These are phyloP conservation scores for Sphaerulina musiva DNA, from an alignment of 2,329 filamentous ascomycete genomes.

Conservation along the genomic window DNA sequence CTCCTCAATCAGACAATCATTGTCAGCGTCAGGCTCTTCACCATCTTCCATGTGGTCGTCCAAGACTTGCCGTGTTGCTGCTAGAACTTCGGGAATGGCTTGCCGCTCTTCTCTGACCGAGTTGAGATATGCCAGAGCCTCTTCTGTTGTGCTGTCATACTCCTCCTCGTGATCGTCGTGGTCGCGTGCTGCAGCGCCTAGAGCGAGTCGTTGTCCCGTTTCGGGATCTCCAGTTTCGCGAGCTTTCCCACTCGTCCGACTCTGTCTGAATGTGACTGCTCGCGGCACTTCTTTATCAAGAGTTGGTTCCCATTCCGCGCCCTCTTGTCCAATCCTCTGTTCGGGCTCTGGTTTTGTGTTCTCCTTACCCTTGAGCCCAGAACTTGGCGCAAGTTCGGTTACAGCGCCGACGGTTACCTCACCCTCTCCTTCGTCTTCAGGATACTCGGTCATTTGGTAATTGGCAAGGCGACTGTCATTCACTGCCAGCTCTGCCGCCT, in stretches of 20 bases:
- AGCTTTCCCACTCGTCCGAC: background rate
- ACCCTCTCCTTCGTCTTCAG: slow-evolving; percentile 11
- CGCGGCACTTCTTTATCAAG: background rate
- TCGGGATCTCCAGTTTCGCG: background rate
- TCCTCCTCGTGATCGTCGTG: slow-evolving; percentile 21
- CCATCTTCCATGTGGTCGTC: slow-evolving; percentile 2
- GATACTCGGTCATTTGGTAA: slow-evolving; percentile 18
- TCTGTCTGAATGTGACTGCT: background rate
- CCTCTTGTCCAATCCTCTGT: background rate
- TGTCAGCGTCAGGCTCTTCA: slow-evolving; percentile 31
- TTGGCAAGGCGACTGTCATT: slow-evolving; percentile 12
- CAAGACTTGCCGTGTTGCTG: slow-evolving; percentile 15
- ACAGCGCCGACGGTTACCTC: slow-evolving; percentile 5
- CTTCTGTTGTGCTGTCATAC: slow-evolving; percentile 25
- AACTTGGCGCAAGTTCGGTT: background rate
- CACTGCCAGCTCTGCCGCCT: background rate
- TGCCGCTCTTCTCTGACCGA: slow-evolving; percentile 28
- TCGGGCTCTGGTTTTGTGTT: background rate
- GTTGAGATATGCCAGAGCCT: slow-evolving; percentile 32
- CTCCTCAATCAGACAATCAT: slow-evolving; percentile 62
- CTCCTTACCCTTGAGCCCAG: background rate
- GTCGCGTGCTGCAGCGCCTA: slow-evolving; percentile 24
- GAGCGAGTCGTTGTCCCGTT: slow-evolving; percentile 25
- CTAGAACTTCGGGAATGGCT: slow-evolving; percentile 24
- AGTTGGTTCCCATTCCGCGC: background rate